These are phyloP conservation scores for Suillus subaureus DNA, from an alignment of 768 basidiomycete species.

Conservation along the genomic window DNA sequence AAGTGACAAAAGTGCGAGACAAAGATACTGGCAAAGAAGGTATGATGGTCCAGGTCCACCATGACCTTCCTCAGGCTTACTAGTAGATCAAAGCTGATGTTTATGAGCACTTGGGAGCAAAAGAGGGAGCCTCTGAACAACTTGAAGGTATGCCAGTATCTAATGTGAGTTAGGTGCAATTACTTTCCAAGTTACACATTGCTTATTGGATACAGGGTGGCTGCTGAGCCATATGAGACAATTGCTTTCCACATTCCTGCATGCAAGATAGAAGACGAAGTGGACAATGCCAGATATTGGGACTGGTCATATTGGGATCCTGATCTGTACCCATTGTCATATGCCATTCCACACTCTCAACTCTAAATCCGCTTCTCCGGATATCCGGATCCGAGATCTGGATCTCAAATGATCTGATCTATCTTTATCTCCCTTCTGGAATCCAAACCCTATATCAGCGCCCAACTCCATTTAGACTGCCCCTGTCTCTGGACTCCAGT, in stretches of 20 bases:
- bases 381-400: no score
- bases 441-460: no score
- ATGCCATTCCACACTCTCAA: no score
- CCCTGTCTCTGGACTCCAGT: no score
- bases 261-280: slow-evolving; percentile 94
- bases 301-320: slow-evolving; percentile 99
- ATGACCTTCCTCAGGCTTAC: slow-evolving; percentile 92
- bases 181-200: slow-evolving; percentile 14
- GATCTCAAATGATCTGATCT: no score
- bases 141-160: slow-evolving; percentile 96
- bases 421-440: no score
- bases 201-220: slow-evolving; percentile 65
- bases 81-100: no score
- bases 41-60: slow-evolving; percentile 97
- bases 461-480: no score
- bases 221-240: slow-evolving; percentile 99
- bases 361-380: no score
- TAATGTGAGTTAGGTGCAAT: slow-evolving; percentile 81
- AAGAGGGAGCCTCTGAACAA: slow-evolving; percentile 92
- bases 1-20: slow-evolving; percentile 98
- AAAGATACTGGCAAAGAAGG: slow-evolving; percentile 90
- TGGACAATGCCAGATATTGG: slow-evolving; percentile 88
- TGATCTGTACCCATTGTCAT: no score
- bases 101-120: slow-evolving; percentile 99
- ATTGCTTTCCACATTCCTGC: slow-evolving; percentile 99